Evolutionary conservation across 495 filamentous ascomycete genomes (phyloP), one percentile per base, ranked within the genome.

Genomic region (Haplographium delicatum): DNA sequence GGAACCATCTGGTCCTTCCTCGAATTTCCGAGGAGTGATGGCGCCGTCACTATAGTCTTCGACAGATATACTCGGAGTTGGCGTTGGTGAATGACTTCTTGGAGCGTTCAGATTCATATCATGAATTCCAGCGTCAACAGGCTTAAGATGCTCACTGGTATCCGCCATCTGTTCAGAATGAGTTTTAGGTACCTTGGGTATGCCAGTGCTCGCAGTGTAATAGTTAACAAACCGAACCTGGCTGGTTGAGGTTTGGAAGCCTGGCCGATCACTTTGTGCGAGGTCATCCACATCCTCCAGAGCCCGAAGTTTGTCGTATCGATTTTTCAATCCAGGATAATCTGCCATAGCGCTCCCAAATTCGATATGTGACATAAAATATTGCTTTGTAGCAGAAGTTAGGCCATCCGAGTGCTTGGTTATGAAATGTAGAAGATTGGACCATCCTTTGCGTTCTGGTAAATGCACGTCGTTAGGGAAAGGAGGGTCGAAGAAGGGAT

Each of bases 191-290:
- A 26, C 39, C 68, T 85, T 80, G 24, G 72, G 72, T 48, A 70
- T 68, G 2, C 89, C 90, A 4, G 84, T 85, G 47, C 87, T 90
- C 22, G 85, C 75, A 7, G 91, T 95, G 60, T 93, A 96, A 63
- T 95, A 96, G 59, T 96, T 95, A 33, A 88, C 72, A 59, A 96
- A 95, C 2, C 89, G 74, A 9, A 91, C 75, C 44, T 78, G 71
- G 44, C 61, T 47, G 34, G 25, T 55, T 50, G 40, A 47, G 19
- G 23, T 15, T 35, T 24, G 38, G 38, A 45, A 46, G 34, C 47
- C 57, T 24, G 5, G 56, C 20, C 46, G 20, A 10, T 43, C 51
- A 13, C 24, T 22, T 2, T 34, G 53, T 1, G 61, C 59, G 16
- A 58, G 38, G 16, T 76, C 72, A 44, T 83, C 70, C 5, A 81